phyloP scores from a whole-genome alignment of 495 filamentous ascomycete species.

The Sordaria brevicollis region DNA sequence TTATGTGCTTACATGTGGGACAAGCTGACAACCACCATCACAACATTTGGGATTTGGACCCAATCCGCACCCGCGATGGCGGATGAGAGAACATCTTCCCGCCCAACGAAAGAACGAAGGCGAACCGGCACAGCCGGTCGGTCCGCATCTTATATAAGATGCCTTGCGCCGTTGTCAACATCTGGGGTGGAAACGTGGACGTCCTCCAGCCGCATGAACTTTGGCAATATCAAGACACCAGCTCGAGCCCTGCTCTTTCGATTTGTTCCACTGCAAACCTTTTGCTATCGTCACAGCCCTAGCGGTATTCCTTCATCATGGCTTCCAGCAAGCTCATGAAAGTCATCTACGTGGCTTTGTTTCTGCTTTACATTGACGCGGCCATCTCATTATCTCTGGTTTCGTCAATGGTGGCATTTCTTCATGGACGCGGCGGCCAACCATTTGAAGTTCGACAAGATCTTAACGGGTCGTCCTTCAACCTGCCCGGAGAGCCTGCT shows the following conservation, averaged over 20 bases:
- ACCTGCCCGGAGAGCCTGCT: constrained; percentile 30
- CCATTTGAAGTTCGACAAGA: constrained; percentile 20
- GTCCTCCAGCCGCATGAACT: not conserved
- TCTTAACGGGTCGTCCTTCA: constrained; percentile 17
- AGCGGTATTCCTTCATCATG: not conserved
- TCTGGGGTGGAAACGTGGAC: not conserved
- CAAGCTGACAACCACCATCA: not conserved
- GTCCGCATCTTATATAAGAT: not conserved
- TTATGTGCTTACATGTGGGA: not conserved
- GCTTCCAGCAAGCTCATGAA: not conserved
- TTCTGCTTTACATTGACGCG: constrained; percentile 31
- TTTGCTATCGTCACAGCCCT: not conserved
- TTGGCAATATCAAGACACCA: not conserved
- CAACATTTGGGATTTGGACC: not conserved
- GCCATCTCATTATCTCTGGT: constrained; percentile 36
- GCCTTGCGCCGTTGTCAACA: not conserved
- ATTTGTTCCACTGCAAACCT: not conserved
- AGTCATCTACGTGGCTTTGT: constrained; percentile 19
- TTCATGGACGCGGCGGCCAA: constrained; percentile 29
- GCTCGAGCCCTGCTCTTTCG: not conserved
- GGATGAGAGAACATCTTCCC: not conserved
- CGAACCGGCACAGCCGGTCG: not conserved
- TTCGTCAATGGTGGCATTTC: constrained; percentile 38
- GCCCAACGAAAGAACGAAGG: not conserved
- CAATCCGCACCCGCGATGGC: not conserved